Base-by-base conservation (phyloP, 495 filamentous ascomycete genomes). In the Jackrogersella minutella region DNA sequence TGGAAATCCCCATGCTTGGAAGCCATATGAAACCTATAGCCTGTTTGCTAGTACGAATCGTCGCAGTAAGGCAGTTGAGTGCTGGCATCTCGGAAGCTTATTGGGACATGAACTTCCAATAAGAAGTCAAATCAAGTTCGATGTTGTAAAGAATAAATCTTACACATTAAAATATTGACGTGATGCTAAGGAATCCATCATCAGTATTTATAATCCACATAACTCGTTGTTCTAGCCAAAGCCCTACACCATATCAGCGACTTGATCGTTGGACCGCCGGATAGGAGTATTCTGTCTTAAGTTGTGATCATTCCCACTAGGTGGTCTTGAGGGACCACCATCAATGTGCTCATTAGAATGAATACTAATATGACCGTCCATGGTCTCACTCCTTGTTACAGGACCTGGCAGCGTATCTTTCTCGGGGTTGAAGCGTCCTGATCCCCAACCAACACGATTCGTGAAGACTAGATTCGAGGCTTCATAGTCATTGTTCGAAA, bases 361-460 rank as follows among this genome's bases (percentile, higher is more conserved):
- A 37, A 14, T 31, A 3, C 43, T 51, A 2, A 37, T 36, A 57
- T 34, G 21, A 5, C 50, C 26, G 0, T 30, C 56, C n/a, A 56
- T 31, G 24, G 52, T 64, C 24, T 36, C 55, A 46, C 26, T 58
- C 37, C 43, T 28, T 5, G 43, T 49, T 14, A 44, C 50, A 9
- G 66, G 50, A 0, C 36, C 43, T 19, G 66, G 57, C 10, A 64
- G 37, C 26, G 24, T 57, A 36, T 62, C 56, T 50, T 64, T 52
- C 37, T 66, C 64, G 1, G 22, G 16, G 2, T 62, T 49, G n/a
- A 13, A 13, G 14, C 10, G 36, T 17, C 41, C 26, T 13, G 30
- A 36, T 43, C 55, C 40, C 71, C 69, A 74, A 11, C 69, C 65
- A n/a, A 36, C 69, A 30, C 69, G 55, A 11, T 52, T 49, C 10